phyloP scores from a whole-genome alignment of 768 basidiomycete species.

The Boletus reticulatus region DNA sequence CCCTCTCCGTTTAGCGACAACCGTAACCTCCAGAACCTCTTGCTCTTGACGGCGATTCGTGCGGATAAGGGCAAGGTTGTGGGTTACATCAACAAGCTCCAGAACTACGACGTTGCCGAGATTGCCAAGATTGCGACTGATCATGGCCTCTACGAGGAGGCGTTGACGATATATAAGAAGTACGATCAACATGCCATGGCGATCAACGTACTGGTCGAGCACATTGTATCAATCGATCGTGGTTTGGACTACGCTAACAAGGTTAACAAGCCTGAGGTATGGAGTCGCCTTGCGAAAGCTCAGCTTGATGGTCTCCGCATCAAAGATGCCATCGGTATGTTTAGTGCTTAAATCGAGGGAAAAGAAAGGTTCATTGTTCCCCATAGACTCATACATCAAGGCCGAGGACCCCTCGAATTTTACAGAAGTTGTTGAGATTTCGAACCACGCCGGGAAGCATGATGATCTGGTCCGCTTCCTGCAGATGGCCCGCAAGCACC shows the following conservation, averaged over 20 bases:
- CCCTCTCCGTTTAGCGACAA: constrained; percentile 98
- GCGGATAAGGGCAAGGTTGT: constrained; percentile 99
- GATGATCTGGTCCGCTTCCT: constrained; percentile 95
- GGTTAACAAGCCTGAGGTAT: constrained; percentile 94
- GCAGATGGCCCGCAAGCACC: constrained; percentile 97
- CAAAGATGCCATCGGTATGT: constrained; percentile 92
- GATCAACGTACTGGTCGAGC: constrained; percentile 97
- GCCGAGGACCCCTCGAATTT: constrained; percentile 95
- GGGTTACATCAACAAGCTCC: constrained; percentile 94
- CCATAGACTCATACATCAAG: constrained; percentile 92
- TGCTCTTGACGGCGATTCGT: constrained; percentile 93
- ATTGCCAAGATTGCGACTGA: constrained; percentile 97
- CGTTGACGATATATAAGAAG: constrained; percentile 97
- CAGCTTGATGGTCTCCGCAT: constrained; percentile 97
- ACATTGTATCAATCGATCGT: constrained; percentile 96
- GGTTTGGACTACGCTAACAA: constrained; percentile 95
- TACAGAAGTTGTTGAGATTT: constrained; percentile 92
- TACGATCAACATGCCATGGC: constrained; percentile 93
- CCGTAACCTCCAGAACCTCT: constrained; percentile 91
- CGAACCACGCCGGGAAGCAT: constrained; percentile 87
- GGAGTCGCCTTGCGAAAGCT: constrained; percentile 97
- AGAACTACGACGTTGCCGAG: constrained; percentile 91
- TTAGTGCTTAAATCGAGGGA: not conserved
- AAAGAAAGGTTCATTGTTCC: constrained; percentile 1
- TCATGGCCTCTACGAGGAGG: constrained; percentile 93